A percentile compares a stretch with the other conserved stretches of the same genome.
These are phyloP conservation scores for Clavariopsis aquatica DNA, from an alignment of 495 filamentous ascomycete species.

Conservation along the genomic window DNA sequence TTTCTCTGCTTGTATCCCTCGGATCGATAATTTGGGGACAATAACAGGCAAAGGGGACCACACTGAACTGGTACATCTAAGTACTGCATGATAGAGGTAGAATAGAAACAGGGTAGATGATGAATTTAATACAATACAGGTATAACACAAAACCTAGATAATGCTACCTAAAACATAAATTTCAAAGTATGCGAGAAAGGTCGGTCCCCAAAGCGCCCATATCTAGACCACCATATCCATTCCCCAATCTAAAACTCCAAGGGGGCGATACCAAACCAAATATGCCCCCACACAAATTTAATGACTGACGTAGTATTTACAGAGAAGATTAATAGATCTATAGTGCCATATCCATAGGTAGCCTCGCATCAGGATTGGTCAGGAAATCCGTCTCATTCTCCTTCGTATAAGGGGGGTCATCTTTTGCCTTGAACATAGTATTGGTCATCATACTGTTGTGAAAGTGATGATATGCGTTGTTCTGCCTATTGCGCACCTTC, in stretches of 20 bases:
- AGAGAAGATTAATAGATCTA: background rate
- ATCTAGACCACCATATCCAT: too few species aligned
- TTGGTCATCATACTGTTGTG: conserved; percentile 95
- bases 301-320: background rate
- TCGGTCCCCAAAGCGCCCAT: too few species aligned
- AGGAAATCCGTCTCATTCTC: conserved; percentile 78
- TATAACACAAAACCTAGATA: too few species aligned
- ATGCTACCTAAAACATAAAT: too few species aligned
- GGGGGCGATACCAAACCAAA: background rate
- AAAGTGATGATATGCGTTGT: conserved; percentile 94
- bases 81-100: too few species aligned
- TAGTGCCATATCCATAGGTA: conserved; percentile 16
- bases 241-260: background rate
- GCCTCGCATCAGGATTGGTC: conserved; percentile 75
- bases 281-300: background rate
- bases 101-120: too few species aligned
- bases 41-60: too few species aligned
- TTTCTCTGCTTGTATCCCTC: too few species aligned
- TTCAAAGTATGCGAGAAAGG: too few species aligned
- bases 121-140: too few species aligned
- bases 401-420: conserved; percentile 78
- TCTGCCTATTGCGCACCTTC: conserved; percentile 84
- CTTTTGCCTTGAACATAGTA: conserved; percentile 89
- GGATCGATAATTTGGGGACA: too few species aligned
- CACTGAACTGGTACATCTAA: too few species aligned